Percentiles rank a stretch among this genome's conserved stretches.
Evolutionary conservation across 148 eudicot genomes (phyloP).

Genomic region (Chenopodium suecicum): DNA sequence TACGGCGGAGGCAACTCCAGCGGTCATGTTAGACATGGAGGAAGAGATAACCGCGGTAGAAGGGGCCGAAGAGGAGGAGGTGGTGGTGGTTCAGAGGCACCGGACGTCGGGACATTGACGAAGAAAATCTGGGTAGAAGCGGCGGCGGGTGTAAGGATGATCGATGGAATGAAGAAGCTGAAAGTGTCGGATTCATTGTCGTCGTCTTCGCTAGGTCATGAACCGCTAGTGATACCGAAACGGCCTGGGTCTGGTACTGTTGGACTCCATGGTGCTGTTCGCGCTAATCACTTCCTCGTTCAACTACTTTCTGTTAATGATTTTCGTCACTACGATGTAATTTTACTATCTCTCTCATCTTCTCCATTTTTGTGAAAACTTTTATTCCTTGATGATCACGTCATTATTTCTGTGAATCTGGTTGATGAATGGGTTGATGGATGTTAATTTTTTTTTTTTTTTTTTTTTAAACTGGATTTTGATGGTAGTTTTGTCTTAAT

Average conservation of each 20-base stretch:
- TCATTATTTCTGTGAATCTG: too few relatives aligned
- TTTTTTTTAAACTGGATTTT: too few relatives aligned
- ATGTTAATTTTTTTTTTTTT: too few relatives aligned
- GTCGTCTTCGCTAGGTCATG: too few relatives aligned
- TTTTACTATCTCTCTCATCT: background rate
- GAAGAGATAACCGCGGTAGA: conserved; percentile 20
- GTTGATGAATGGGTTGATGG: too few relatives aligned
- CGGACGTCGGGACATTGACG: conserved; percentile 10
- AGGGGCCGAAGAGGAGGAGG: conserved; percentile 4
- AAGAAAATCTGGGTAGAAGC: conserved; percentile 21
- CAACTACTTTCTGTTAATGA: conserved; percentile 40
- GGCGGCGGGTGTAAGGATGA: background rate
- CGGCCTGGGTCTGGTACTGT: conserved; percentile 58
- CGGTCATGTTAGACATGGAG: conserved; percentile 14
- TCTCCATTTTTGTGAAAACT: background rate
- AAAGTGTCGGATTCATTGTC: too few relatives aligned
- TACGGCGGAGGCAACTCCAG: background rate
- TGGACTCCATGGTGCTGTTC: conserved; percentile 42
- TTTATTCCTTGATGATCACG: too few relatives aligned
- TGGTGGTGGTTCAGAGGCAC: conserved; percentile 7
- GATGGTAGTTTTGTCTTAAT: too few relatives aligned
- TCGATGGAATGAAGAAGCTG: too few relatives aligned
- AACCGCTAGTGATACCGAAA: conserved; percentile 23
- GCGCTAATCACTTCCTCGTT: conserved; percentile 74
- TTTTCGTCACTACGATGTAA: conserved; percentile 68